A percentile compares a stretch with the other conserved stretches of the same genome.
Evolutionary conservation across 2,329 filamentous ascomycete genomes (phyloP).

Genomic region (Atkinsonella hypoxylon): DNA sequence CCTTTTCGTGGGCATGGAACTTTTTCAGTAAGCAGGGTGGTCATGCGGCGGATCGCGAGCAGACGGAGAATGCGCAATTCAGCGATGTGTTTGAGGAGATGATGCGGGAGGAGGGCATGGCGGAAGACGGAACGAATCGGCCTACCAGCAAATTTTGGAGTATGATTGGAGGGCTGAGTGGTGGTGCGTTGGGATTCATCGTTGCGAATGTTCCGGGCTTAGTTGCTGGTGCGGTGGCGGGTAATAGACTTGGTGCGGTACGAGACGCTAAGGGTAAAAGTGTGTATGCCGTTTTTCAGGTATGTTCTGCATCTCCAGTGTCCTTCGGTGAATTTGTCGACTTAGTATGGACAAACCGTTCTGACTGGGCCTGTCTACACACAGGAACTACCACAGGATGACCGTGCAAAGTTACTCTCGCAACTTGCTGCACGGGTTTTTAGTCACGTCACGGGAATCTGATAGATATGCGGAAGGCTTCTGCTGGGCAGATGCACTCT

Average conservation of each 20-base stretch:
- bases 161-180: constrained; percentile 72
- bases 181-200: constrained; percentile 88
- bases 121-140: constrained; percentile 49
- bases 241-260: constrained; percentile 81
- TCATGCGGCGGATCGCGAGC: constrained; percentile 27
- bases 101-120: constrained; percentile 76
- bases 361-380: neutral
- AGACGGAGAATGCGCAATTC: constrained; percentile 68
- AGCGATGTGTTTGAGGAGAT: constrained; percentile 82
- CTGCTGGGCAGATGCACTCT: too few relatives aligned
- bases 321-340: neutral
- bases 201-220: constrained; percentile 84
- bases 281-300: constrained; percentile 79
- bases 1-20: constrained; percentile 70
- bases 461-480: neutral
- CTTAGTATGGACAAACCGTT: neutral
- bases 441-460: constrained; percentile 55
- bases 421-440: constrained; percentile 82
- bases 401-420: constrained; percentile 68
- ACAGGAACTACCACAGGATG: constrained; percentile 71
- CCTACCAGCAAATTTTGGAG: constrained; percentile 74
- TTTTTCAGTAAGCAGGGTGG: constrained; percentile 33
- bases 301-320: constrained; percentile 10
- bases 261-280: constrained; percentile 88
- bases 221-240: constrained; percentile 81